Evolutionary conservation across 495 filamentous ascomycete species (phyloP), one percentile per base, ranked within the genome.

Genomic region (Hyaloscypha hepaticicola): DNA sequence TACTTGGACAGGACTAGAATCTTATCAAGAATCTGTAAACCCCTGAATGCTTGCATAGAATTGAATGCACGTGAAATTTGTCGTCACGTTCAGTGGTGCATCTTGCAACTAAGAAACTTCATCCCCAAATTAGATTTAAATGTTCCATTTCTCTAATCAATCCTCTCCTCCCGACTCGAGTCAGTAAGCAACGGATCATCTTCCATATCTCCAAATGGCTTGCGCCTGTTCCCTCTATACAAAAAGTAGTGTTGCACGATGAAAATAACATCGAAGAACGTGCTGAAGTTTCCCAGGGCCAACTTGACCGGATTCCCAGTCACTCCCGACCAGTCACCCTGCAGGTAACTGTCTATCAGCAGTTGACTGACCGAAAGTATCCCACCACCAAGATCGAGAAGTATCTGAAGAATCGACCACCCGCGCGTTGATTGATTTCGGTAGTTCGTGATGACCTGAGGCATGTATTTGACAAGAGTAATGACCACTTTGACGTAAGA

Each of bases 301-400:
- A 99, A 83, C 77, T 99, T 99, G 66, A 93, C 87, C 3, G 94
- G 92, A 67, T 98, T 99, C 0, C 96, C 95, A 0, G 87, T 89
- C 61, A 98, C 79, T 2, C 94, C 95, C 8, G 87, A 89, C 92
- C 92, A 97, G 74, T 96, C 91, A 31, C 80, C 79, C 72, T 96
- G 89, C 11, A 96, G 74, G 64, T 88, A 90, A 24, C 90, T 91
- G 76, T 99, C 95, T 52, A 97, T 83, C 9, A 90, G 73, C 60
- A 96, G 79, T 74, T 99, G 95, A 2, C 82, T 74, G 33, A 98
- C 81, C 29, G 91, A 96, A n/a, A 97, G 75, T 5, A 94, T 69
- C 16, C 93, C 91, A 3, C 95, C 95, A 12, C 79, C 71, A 67
- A 96, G 78, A 70, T 98, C 95, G 19, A 98, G 78, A n/a, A 96